Evolutionary conservation across 2,329 filamentous ascomycete genomes (phyloP), one percentile per base, ranked within the genome.

Genomic region (Ramularia endophylla): DNA sequence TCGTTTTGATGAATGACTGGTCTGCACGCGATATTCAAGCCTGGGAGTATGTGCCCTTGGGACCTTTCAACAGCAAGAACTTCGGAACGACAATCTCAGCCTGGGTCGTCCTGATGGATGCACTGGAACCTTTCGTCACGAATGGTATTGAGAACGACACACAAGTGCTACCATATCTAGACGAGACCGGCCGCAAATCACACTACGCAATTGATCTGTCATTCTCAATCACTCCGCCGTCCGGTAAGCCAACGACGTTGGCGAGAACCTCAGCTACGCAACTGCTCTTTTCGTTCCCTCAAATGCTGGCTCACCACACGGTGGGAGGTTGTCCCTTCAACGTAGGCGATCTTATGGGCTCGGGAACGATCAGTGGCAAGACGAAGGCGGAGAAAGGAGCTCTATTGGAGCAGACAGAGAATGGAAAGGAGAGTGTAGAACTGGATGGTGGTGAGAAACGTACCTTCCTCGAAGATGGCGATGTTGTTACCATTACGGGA

Each of bases 1-100:
- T 87, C 18, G 86, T 92, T 0, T 65, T 94, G 43, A 76, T 94
- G 72, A 94, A 94, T 54, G 87, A 94, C 64, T 94, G 87, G 87
- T 87, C 81, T 40, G 86, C 86, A 4, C 71, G 86, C 48, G 86
- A 92, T 54, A 81, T 92, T 36, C 87, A 94, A 60, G 75, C 76
- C 0, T 92, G 85, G 85, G 87, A 94, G 63, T 89, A 89, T 52
- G 74, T 89, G 7, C 87, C 87, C 0, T 67, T 52, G 3, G 87
- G 87, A 0, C 86, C 86, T 0, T 90, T 92, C 67, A 88, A 86
- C 47, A 73, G 79, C 17, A 92, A 94, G 74, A 90, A 89, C 62
- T 90, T 92, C 57, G 83, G 75, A 3, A 86, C 84, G 0, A 84
- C 77, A 0, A 83, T 92, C 52, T 85, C 80, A 46, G 77, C 85